These are phyloP conservation scores for Pinus albicaulis DNA, from an alignment of 75 land plant genomes.

Conservation along the genomic window DNA sequence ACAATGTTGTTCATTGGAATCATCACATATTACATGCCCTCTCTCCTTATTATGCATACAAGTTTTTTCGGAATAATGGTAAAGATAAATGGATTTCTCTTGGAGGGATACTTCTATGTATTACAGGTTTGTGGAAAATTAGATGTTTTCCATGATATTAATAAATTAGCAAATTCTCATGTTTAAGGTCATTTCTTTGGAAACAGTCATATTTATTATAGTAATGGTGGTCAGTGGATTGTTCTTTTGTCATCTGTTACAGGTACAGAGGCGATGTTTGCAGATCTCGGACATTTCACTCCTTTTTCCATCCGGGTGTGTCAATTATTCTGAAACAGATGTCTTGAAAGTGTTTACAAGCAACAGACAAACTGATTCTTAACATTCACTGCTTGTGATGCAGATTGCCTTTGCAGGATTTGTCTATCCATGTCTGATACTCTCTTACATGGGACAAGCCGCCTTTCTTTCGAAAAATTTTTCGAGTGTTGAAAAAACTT, in stretches of 20 bases:
- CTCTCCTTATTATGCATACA: constrained; percentile 65
- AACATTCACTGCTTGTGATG: constrained; percentile 6
- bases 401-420: constrained; percentile 63
- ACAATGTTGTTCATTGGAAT: constrained; percentile 70
- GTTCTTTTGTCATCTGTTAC: not conserved
- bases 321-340: constrained; percentile 1
- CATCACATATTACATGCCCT: constrained; percentile 51
- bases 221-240: not conserved
- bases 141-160: not conserved
- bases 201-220: not conserved
- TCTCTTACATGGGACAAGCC: too few species aligned
- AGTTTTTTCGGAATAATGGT: constrained; percentile 60
- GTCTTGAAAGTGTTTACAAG: not conserved
- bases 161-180: not conserved
- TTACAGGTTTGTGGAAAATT: constrained; percentile 60
- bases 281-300: constrained; percentile 90
- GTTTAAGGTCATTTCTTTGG: not conserved
- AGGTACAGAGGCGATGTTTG: constrained; percentile 93
- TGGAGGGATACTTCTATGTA: constrained; percentile 14
- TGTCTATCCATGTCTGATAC: constrained; percentile 36
- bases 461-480: too few species aligned
- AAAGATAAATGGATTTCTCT: constrained; percentile 84
- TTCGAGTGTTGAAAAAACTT: not conserved
- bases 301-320: constrained; percentile 72
- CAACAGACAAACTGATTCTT: not conserved